phyloP scores from a whole-genome alignment of 2,329 filamentous ascomycete species.

The Daldinia sp. region DNA sequence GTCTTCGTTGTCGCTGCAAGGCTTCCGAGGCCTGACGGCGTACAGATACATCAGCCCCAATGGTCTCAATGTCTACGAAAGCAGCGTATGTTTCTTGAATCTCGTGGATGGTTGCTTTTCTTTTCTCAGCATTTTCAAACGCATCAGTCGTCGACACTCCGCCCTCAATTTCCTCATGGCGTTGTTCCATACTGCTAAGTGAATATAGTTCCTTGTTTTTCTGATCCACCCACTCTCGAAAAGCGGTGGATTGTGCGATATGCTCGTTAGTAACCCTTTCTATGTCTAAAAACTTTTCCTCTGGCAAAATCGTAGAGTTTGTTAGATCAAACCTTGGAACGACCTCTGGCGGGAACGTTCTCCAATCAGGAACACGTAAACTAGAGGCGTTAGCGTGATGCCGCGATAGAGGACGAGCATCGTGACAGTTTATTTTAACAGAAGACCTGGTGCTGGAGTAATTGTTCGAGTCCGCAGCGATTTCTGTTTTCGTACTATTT shows the following conservation, averaged over 20 bases:
- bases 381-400: not conserved
- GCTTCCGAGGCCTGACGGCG: constrained; percentile 20
- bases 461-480: constrained; percentile 1
- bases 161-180: constrained; percentile 19
- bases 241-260: constrained; percentile 35
- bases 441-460: not conserved
- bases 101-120: constrained; percentile 34
- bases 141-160: not conserved
- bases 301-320: not conserved
- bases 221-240: constrained; percentile 37
- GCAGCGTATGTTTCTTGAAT: constrained; percentile 34
- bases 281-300: constrained; percentile 11
- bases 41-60: constrained; percentile 27
- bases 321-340: constrained; percentile 10
- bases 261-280: constrained; percentile 26
- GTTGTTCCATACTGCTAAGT: constrained; percentile 17
- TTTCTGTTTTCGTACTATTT: not conserved
- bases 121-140: constrained; percentile 14
- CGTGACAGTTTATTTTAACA: not conserved
- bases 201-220: constrained; percentile 30
- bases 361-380: constrained; percentile 2
- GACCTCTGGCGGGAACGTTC: constrained; percentile 12
- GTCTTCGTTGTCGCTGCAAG: not conserved
- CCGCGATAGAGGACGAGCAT: not conserved
- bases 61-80: constrained; percentile 34